A percentile compares a stretch with the other conserved stretches of the same genome.
phyloP scores from a whole-genome alignment of 139 green algal genomes.

The Chara braunii region DNA sequence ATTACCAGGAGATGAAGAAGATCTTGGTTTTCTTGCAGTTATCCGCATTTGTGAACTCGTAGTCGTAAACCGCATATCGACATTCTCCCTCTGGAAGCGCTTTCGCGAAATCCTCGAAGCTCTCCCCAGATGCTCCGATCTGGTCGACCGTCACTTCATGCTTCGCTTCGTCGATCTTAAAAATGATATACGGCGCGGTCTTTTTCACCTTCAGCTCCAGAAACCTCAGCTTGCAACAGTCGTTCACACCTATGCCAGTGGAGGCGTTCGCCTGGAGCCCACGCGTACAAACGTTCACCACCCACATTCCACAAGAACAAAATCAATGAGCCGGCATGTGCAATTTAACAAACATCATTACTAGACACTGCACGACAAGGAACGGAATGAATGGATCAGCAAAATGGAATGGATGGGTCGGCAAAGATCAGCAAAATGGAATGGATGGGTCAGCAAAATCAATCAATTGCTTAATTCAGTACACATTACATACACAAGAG shows the following conservation, averaged over 20 bases:
- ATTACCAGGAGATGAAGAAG: constrained; percentile 42
- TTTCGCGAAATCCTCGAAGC: constrained; percentile 20
- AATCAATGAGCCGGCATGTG: too few relatives aligned
- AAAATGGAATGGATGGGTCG: too few relatives aligned
- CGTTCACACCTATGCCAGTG: constrained; percentile 22
- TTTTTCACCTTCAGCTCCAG: constrained; percentile 30
- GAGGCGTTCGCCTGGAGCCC: constrained; percentile 29
- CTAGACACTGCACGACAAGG: too few relatives aligned
- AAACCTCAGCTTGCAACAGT: constrained; percentile 29
- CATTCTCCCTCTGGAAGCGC: constrained; percentile 26
- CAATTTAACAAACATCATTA: too few relatives aligned
- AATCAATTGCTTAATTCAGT: too few relatives aligned
- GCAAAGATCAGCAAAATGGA: too few relatives aligned
- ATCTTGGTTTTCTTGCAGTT: constrained; percentile 42
- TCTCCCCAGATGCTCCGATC: neutral
- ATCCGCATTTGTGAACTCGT: constrained; percentile 34
- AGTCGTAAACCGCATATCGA: constrained; percentile 35
- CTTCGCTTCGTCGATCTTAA: constrained; percentile 30
- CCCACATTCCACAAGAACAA: too few relatives aligned
- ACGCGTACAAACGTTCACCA: too few relatives aligned
- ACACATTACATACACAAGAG: too few relatives aligned
- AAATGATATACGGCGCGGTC: constrained; percentile 33
- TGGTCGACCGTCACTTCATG: constrained; percentile 23
- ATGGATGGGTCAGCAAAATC: too few relatives aligned
- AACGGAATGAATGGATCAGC: too few relatives aligned